Evolutionary conservation across 139 green algal genomes (phyloP).

Genomic region (Zygnema cylindricum): DNA sequence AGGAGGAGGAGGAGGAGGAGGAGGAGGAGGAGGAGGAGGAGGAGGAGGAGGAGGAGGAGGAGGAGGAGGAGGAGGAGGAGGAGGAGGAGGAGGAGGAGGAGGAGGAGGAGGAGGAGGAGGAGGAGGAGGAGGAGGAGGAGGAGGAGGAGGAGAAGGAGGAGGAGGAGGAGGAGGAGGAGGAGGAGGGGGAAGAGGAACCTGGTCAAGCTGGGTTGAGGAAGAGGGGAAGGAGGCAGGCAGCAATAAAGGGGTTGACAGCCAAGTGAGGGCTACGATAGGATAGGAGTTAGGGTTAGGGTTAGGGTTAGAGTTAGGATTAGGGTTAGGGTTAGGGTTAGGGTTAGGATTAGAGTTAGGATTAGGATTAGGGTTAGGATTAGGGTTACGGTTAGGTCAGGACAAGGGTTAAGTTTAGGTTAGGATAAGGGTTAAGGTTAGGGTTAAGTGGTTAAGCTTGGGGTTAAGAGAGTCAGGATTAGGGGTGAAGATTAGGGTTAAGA

Average conservation of each 20-base stretch:
- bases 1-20: background rate
- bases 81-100: background rate
- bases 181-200: constrained; percentile 1
- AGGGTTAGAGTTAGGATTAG: background rate
- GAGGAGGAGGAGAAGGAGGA: background rate
- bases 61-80: constrained; percentile 56
- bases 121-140: background rate
- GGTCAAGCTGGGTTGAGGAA: background rate
- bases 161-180: constrained; percentile 28
- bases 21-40: background rate
- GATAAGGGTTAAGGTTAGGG: no score
- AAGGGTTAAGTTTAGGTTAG: no score
- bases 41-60: no score
- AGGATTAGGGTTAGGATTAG: no score
- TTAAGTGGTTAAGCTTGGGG: no score
- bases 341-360: no score
- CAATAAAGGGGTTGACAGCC: background rate
- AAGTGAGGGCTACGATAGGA: constrained; percentile 1
- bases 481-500: no score
- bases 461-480: no score
- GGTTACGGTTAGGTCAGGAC: no score
- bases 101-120: background rate
- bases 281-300: constrained; percentile 13
- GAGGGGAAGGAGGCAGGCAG: constrained; percentile 3
- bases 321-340: background rate